Percentiles rank a stretch among this genome's conserved stretches.
Conservation (phyloP, 129 eudicot species). For the Escallonia rubra region DNA sequence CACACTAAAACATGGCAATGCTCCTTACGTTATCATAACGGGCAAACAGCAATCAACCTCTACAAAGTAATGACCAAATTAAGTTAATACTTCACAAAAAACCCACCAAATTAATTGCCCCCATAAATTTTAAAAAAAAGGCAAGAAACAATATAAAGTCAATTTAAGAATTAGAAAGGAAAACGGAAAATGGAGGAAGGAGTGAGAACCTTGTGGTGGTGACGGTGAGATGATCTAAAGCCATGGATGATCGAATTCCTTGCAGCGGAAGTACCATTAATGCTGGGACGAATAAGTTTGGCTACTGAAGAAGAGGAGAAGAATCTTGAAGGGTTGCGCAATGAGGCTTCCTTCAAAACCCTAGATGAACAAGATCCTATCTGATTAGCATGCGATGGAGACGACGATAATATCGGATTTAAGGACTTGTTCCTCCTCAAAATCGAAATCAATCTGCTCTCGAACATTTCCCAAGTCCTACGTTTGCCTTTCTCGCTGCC, state of each 20-base stretch:
- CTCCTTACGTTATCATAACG: no score
- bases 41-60: no score
- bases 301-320: constrained; percentile 19
- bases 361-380: constrained; percentile 14
- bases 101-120: no score
- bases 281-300: constrained; percentile 2
- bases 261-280: constrained; percentile 14
- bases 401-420: constrained; percentile 14
- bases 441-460: constrained; percentile 54
- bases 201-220: constrained; percentile 40
- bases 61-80: no score
- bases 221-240: constrained; percentile 35
- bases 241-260: constrained; percentile 37
- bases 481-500: no score
- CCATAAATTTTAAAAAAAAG: neutral
- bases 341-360: constrained; percentile 11
- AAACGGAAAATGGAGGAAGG: neutral
- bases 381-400: constrained; percentile 8
- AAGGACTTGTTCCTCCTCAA: constrained; percentile 34
- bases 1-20: no score
- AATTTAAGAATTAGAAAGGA: neutral
- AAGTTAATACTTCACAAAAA: no score
- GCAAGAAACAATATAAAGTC: neutral
- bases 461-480: constrained; percentile 25
- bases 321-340: constrained; percentile 15